A percentile compares a stretch with the other conserved stretches of the same genome.
Evolutionary conservation across 805 yeast genomes (phyloP).

Genomic region (Pichia phayaonensis): DNA sequence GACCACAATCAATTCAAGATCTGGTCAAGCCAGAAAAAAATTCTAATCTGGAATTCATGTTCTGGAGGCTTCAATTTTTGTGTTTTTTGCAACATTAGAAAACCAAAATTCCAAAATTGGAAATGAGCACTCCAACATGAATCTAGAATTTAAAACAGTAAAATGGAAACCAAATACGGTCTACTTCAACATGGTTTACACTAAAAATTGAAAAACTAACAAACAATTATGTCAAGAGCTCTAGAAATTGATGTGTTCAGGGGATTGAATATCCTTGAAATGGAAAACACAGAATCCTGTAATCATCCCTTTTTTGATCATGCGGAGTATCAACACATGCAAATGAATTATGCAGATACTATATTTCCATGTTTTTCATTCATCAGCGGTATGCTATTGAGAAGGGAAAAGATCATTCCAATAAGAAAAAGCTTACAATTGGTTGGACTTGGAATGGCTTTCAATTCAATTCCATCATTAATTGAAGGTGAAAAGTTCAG

Average conservation of each 20-base stretch:
- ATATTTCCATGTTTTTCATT: slow-evolving; percentile 18
- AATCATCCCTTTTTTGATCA: slow-evolving; percentile 15
- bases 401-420: slow-evolving; percentile 6
- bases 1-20: not conserved
- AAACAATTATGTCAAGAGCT: not conserved
- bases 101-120: not conserved
- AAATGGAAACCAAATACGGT: too few relatives aligned
- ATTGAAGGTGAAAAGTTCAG: slow-evolving; percentile 12
- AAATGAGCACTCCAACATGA: too few relatives aligned
- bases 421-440: slow-evolving; percentile 11
- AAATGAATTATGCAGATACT: slow-evolving; percentile 16
- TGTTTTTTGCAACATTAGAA: not conserved
- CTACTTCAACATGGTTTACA: too few relatives aligned
- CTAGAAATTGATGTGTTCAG: slow-evolving; percentile 10
- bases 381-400: slow-evolving; percentile 12
- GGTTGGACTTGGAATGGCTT: slow-evolving; percentile 15
- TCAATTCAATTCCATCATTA: slow-evolving; percentile 13
- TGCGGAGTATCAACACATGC: slow-evolving; percentile 14
- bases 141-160: too few relatives aligned
- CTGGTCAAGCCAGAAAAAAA: not conserved
- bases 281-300: slow-evolving; percentile 16
- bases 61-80: not conserved
- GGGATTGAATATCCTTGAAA: slow-evolving; percentile 16
- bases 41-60: too few relatives aligned
- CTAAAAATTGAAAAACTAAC: not conserved